A percentile compares a stretch with the other conserved stretches of the same genome.
Conservation (phyloP, 2,329 filamentous ascomycete species). For the Aspergillus sp. region DNA sequence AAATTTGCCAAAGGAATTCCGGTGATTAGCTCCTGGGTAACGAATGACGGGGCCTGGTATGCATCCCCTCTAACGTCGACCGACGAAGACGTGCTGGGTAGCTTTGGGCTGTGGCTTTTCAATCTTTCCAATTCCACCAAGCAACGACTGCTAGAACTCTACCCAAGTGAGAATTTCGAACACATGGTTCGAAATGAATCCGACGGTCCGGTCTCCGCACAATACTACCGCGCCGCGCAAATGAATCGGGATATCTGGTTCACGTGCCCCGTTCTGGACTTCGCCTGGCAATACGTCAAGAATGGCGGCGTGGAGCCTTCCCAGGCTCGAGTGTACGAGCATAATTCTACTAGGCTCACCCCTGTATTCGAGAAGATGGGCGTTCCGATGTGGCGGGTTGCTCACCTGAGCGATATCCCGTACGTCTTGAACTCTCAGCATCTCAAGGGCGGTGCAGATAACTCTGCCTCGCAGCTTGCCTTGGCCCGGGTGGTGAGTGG, state of each 20-base stretch:
- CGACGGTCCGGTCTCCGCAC: slow-evolving; percentile 21
- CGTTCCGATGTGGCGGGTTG: slow-evolving; percentile 34
- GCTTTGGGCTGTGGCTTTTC: slow-evolving; percentile 17
- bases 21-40: slow-evolving; percentile 18
- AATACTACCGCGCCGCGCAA: slow-evolving; percentile 37
- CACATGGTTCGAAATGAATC: slow-evolving; percentile 9
- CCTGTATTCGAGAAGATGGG: slow-evolving; percentile 30
- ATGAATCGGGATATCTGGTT: slow-evolving; percentile 35
- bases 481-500: slow-evolving; percentile 9
- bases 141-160: slow-evolving; percentile 19
- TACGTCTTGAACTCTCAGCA: slow-evolving; percentile 26
- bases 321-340: slow-evolving; percentile 27
- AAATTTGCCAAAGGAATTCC: slow-evolving; percentile 20
- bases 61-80: slow-evolving; percentile 11
- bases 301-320: slow-evolving; percentile 13
- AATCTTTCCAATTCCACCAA: slow-evolving; percentile 13
- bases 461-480: slow-evolving; percentile 9
- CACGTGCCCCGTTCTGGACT: slow-evolving; percentile 31
- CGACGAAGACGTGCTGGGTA: slow-evolving; percentile 17
- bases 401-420: slow-evolving; percentile 36
- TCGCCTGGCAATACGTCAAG: slow-evolving; percentile 32
- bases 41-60: slow-evolving; percentile 22
- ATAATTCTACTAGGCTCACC: slow-evolving; percentile 28
- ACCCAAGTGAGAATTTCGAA: slow-evolving; percentile 18
- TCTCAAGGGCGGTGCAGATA: slow-evolving; percentile 11